Evolutionary conservation across 768 basidiomycete genomes (phyloP), one percentile per base, ranked within the genome.

Genomic region (Dendrothele bispora): DNA sequence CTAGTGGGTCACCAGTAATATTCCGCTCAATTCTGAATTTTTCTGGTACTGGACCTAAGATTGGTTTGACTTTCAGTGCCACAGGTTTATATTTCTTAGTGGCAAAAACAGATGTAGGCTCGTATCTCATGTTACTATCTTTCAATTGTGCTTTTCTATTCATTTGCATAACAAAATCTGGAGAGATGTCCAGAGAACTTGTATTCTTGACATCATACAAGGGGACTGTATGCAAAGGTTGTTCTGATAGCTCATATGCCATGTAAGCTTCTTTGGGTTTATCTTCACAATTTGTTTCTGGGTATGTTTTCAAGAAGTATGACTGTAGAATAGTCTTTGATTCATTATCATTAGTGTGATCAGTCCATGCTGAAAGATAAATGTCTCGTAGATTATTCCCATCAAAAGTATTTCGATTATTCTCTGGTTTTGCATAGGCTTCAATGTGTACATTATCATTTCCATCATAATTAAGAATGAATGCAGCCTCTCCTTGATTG

Each of bases 71-170:
- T 27, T 60, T 56, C 38, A 44, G 27, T 5, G 29, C 54, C 1
- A 60, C 54, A 18, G 54, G 56, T 37, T 60, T 60, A 38, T 60
- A 60, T 28, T 60, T 59, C 18, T 43, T 42, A 15, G n/a, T 35
- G 17, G 37, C 49, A 29, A 53, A 44, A 2, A 28, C 41, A 25
- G 24, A 22, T 22, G 44, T 27, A 42, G 37, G 20, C 17, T 18
- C 21, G 40, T 26, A 38, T 18, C n/a, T 18, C 12, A 10, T 38
- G 2, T 7, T 20, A 14, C 25, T 14, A 22, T 39, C 22, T 34
- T 46, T 22, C n/a, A n/a, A n/a, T n/a, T n/a, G n/a, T n/a, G n/a
- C n/a, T n/a, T n/a, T n/a, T n/a, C n/a, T n/a, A n/a, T n/a, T n/a
- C n/a, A n/a, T n/a, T n/a, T n/a, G n/a, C n/a, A n/a, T n/a, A n/a